Conservation (phyloP, 1,139 yeast genomes). For the Pichia sp. region DNA sequence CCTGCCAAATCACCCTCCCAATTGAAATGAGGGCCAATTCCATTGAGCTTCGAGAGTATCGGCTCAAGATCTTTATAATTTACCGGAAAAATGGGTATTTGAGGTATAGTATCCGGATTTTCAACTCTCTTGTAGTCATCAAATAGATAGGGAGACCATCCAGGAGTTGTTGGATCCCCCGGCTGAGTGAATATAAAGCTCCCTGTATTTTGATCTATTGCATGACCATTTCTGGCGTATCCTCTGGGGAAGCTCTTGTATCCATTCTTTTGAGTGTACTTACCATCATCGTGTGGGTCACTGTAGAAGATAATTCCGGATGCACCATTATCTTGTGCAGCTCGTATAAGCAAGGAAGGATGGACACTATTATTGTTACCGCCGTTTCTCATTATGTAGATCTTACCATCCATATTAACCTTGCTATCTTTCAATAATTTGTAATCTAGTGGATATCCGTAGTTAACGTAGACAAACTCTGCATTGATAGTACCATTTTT, state of each 20-base stretch:
- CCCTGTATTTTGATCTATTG: slow-evolving; percentile 50
- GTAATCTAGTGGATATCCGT: slow-evolving; percentile 29
- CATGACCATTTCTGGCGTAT: slow-evolving; percentile 36
- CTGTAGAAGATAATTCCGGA: slow-evolving; percentile 28
- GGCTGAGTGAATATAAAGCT: slow-evolving; percentile 53
- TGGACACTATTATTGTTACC: slow-evolving; percentile 16
- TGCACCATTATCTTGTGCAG: slow-evolving; percentile 28
- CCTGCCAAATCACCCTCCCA: slow-evolving; percentile 31
- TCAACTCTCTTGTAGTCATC: slow-evolving; percentile 26
- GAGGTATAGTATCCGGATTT: slow-evolving; percentile 40
- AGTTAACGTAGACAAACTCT: slow-evolving; percentile 27
- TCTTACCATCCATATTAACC: slow-evolving; percentile 22
- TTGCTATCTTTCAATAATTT: slow-evolving; percentile 15
- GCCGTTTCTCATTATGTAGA: slow-evolving; percentile 28
- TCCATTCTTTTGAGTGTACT: slow-evolving; percentile 34
- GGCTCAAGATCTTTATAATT: slow-evolving; percentile 34
- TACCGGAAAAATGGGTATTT: slow-evolving; percentile 34
- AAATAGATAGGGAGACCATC: slow-evolving; percentile 34
- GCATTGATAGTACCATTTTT: slow-evolving; percentile 29
- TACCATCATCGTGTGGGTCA: slow-evolving; percentile 40
- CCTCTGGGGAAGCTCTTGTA: slow-evolving; percentile 38
- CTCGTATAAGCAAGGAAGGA: slow-evolving; percentile 27
- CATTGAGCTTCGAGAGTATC: slow-evolving; percentile 29
- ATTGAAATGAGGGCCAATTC: slow-evolving; percentile 25
- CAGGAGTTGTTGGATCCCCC: slow-evolving; percentile 71